A percentile compares a stretch with the other conserved stretches of the same genome.
phyloP scores from a whole-genome alignment of 495 filamentous ascomycete genomes.

The Sabuloglossum arenarium region DNA sequence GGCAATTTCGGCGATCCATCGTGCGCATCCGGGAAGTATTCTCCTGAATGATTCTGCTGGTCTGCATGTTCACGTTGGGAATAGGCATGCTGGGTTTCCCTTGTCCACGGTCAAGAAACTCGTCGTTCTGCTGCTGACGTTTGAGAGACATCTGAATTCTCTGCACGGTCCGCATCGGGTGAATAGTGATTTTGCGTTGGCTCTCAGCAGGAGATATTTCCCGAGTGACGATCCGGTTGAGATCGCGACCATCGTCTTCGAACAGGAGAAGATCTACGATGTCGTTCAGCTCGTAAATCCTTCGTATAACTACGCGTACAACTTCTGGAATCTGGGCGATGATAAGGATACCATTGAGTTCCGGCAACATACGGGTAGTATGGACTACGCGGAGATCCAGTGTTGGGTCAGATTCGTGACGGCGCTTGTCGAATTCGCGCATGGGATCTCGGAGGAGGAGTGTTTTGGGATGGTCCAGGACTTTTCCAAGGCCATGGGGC shows the following conservation, averaged over 20 bases:
- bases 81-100: not conserved
- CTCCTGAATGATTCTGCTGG: not conserved
- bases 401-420: not conserved
- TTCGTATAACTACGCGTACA: not conserved
- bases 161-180: not conserved
- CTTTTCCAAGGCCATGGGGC: too few species aligned
- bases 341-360: not conserved
- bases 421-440: not conserved
- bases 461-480: too few species aligned
- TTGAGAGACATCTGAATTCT: not conserved
- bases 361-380: not conserved
- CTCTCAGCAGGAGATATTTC: not conserved
- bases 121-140: not conserved
- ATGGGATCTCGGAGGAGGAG: too few species aligned
- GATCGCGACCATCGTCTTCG: not conserved
- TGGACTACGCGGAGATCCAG: not conserved
- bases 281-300: not conserved
- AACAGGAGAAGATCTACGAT: not conserved
- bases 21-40: not conserved
- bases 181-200: not conserved
- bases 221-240: not conserved
- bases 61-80: not conserved
- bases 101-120: not conserved
- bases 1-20: not conserved
- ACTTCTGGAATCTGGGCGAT: not conserved